These are phyloP conservation scores for Russula sp. DNA, from an alignment of 768 basidiomycete genomes.

Conservation along the genomic window DNA sequence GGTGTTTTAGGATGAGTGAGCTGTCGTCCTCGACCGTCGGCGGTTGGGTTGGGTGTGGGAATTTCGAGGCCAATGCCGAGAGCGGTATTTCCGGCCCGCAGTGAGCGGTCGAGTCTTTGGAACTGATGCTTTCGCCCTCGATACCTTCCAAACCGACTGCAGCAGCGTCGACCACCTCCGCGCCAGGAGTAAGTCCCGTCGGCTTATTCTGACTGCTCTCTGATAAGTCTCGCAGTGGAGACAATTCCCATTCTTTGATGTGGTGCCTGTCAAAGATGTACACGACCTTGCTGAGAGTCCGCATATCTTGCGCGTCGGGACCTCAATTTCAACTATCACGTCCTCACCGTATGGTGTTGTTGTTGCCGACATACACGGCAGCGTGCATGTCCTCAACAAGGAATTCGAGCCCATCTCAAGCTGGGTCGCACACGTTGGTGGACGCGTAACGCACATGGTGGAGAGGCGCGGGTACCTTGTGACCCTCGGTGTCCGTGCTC, in stretches of 20 bases:
- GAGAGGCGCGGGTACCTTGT: slow-evolving; percentile 79
- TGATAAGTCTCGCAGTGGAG: slow-evolving; percentile 56
- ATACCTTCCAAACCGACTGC: slow-evolving; percentile 12
- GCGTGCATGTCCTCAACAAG: slow-evolving; percentile 69
- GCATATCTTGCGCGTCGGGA: slow-evolving; percentile 68
- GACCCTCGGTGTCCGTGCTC: slow-evolving; percentile 75
- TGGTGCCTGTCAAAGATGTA: slow-evolving; percentile 68
- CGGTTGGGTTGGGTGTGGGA: slow-evolving; percentile 17
- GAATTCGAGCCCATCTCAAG: slow-evolving; percentile 68
- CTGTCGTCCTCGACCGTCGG: neutral
- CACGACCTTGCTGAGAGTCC: slow-evolving; percentile 74
- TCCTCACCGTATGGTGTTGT: slow-evolving; percentile 65
- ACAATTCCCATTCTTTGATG: slow-evolving; percentile 89
- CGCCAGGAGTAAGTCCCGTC: slow-evolving; percentile 15
- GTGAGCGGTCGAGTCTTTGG: neutral
- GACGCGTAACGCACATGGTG: slow-evolving; percentile 82
- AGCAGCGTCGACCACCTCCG: slow-evolving; percentile 12
- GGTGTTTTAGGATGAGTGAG: neutral
- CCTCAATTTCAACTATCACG: slow-evolving; percentile 70
- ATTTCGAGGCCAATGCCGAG: slow-evolving; percentile 8
- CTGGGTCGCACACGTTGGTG: slow-evolving; percentile 78
- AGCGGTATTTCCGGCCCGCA: slow-evolving; percentile 15
- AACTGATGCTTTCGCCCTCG: slow-evolving; percentile 16
- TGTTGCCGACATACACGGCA: slow-evolving; percentile 84
- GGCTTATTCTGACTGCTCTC: neutral